Evolutionary conservation across 805 yeast genomes (phyloP), one percentile per base, ranked within the genome.

Genomic region (Kurtzmaniella fragi): DNA sequence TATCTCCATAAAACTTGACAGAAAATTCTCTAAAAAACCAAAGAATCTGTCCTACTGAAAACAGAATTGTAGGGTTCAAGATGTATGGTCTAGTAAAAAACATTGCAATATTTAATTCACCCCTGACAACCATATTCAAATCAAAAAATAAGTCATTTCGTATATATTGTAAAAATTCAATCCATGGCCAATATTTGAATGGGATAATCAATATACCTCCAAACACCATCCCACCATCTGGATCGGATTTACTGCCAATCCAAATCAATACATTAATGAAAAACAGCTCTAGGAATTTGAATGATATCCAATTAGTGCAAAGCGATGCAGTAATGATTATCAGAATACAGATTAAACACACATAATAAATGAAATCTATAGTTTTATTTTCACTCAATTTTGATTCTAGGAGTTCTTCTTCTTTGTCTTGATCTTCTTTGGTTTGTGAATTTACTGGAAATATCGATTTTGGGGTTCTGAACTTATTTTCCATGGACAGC

Each of bases 361-460:
- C 28, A 33, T 52, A 58, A 43, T 62, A 62, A 5, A 59, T 40
- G 42, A 50, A 67, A 46, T 67, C 72, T 16, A 50, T 34, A 3
- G 62, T 44, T 36, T 44, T 48, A 37, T 53, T 45, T 16, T 37
- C 43, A 8, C 47, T 57, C 3, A 54, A 44, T 6, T 42, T 38
- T 7, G 25, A 44, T 3, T 27, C 34, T 12, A 62, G 41, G 15
- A 37, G 20, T 2, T 34, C 37, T 9, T 36, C 29, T 48, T 56
- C 23, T 2, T 34, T 36, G 8, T 35, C 29, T 48, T 56, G 62
- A 11, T 37, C 35, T 3, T 46, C 47, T 45, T 45, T 25, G 56
- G 48, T 23, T 30, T 33, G 20, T 42, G 35, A 14, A 45, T 34
- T 34, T 43, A 28, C 36, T 5, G 71, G 71, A 31, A 66, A 46